Conservation (phyloP, 768 basidiomycete species). For the Paxillus involutus region DNA sequence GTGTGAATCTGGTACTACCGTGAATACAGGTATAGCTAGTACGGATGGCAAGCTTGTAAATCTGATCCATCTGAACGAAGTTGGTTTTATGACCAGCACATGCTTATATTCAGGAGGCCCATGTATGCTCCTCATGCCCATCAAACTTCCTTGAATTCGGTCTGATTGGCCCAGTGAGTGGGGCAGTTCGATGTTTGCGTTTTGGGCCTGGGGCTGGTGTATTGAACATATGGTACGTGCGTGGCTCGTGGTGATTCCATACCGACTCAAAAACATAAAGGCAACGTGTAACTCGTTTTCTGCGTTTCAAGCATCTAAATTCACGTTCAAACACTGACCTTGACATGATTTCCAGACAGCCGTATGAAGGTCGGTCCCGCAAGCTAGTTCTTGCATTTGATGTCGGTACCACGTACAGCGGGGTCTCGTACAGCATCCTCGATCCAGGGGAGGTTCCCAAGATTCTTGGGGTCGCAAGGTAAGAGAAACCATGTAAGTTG, state of each 20-base stretch:
- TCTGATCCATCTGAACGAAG: no score
- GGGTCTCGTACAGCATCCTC: conserved; percentile 36
- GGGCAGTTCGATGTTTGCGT: neutral
- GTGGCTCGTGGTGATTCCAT: neutral
- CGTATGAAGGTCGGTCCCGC: conserved; percentile 37
- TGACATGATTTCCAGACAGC: conserved; percentile 27
- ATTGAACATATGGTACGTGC: neutral
- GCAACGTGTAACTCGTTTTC: neutral
- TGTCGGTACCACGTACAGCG: conserved; percentile 45
- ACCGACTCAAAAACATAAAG: neutral
- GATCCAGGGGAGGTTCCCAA: conserved; percentile 34
- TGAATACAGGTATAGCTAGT: no score
- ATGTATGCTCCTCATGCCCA: neutral
- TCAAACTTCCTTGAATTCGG: neutral
- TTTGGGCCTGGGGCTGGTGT: neutral
- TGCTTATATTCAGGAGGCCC: no score
- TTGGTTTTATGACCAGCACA: no score
- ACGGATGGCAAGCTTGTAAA: no score
- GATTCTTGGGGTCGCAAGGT: conserved; percentile 30
- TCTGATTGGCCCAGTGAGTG: neutral
- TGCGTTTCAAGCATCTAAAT: neutral
- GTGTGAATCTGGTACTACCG: no score
- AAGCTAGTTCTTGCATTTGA: conserved; percentile 46
- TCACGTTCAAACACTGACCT: neutral
- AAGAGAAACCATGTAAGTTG: neutral